These are phyloP conservation scores for Nicotiana rustica DNA, from an alignment of 305 asterid species.

Conservation along the genomic window DNA sequence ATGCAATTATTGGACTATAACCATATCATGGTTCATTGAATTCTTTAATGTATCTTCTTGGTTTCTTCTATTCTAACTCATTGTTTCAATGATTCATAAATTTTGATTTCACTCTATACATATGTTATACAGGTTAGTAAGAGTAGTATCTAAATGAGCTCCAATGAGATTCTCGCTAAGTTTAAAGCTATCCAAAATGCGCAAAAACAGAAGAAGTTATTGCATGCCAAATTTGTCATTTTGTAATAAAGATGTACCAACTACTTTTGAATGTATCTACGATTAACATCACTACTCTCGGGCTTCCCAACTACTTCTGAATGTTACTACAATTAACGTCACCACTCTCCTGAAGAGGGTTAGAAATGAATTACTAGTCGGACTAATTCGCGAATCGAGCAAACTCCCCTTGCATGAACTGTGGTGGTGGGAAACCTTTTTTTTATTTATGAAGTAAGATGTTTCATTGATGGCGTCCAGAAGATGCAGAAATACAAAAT, in stretches of 20 bases:
- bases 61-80: not conserved
- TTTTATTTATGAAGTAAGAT: no score
- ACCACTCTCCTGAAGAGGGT: no score
- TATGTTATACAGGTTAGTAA: not conserved
- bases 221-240: not conserved
- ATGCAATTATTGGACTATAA: slow-evolving; percentile 5
- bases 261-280: not conserved
- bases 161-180: slow-evolving; percentile 15
- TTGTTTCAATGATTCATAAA: not conserved
- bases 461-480: no score
- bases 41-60: not conserved
- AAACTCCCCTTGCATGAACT: slow-evolving; percentile 16
- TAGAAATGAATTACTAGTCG: not conserved
- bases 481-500: no score
- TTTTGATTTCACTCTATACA: not conserved
- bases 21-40: not conserved
- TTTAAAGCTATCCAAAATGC: slow-evolving; percentile 2
- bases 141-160: not conserved
- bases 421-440: not conserved
- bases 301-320: not conserved
- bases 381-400: not conserved
- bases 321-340: no score
- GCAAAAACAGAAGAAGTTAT: no score
- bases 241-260: slow-evolving; percentile 19
- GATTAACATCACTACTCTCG: not conserved